Evolutionary conservation across 768 basidiomycete species (phyloP).

Genomic region (Tulasnella sp.): DNA sequence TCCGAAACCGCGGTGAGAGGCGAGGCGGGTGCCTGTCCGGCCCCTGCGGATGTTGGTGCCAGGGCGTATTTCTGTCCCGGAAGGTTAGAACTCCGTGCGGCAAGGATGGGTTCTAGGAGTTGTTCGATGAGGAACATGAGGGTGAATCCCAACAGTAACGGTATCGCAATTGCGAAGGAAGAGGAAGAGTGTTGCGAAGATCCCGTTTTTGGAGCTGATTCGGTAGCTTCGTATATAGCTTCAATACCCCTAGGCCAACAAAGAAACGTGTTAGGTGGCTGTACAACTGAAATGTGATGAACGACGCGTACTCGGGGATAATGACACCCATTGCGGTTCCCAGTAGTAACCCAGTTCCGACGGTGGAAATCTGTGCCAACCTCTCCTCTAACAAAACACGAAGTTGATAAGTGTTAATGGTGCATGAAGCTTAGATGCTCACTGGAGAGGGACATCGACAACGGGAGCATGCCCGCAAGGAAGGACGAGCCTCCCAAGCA

Average conservation of each 20-base stretch:
- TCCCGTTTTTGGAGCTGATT: constrained; percentile 24
- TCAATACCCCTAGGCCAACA: constrained; percentile 56
- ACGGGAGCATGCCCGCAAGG: constrained; percentile 57
- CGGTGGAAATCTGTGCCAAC: constrained; percentile 37
- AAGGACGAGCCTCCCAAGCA: constrained; percentile 35
- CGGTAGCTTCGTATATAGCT: constrained; percentile 30
- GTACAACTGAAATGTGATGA: background rate
- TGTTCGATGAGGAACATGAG: constrained; percentile 46
- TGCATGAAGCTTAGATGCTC: constrained; percentile 22
- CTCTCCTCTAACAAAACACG: constrained; percentile 27
- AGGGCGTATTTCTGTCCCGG: constrained; percentile 32
- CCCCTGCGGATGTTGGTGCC: constrained; percentile 18
- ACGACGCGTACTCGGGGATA: constrained; percentile 72
- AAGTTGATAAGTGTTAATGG: background rate
- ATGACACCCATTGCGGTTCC: constrained; percentile 87
- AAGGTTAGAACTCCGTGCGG: background rate
- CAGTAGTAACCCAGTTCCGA: constrained; percentile 75
- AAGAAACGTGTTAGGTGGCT: background rate
- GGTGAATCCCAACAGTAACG: constrained; percentile 48
- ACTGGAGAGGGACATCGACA: constrained; percentile 65
- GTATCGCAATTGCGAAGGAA: constrained; percentile 44
- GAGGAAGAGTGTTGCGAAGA: constrained; percentile 29
- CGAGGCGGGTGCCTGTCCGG: constrained; percentile 24
- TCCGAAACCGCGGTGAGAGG: constrained; percentile 22
- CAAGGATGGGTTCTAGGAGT: constrained; percentile 29